Evolutionary conservation across 768 basidiomycete species (phyloP).

Genomic region (Filobasidium wieringae): DNA sequence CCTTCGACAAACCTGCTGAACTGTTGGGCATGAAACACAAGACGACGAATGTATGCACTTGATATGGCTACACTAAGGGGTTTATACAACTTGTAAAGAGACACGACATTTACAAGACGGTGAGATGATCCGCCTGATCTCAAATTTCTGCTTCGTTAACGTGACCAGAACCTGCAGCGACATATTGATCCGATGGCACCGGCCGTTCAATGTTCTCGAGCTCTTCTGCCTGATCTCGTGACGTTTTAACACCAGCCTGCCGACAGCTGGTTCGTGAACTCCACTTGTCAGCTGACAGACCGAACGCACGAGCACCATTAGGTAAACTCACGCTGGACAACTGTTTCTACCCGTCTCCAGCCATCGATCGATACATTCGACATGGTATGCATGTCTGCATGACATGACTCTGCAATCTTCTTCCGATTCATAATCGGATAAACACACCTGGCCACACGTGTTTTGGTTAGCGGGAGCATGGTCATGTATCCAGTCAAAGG

Average conservation of each 20-base stretch:
- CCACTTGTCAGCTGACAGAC: background rate
- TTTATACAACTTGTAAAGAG: no score
- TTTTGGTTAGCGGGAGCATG: slow-evolving; percentile 50
- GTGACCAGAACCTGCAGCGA: no score
- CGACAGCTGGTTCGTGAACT: background rate
- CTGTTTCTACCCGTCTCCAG: slow-evolving; percentile 36
- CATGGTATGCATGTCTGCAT: slow-evolving; percentile 86
- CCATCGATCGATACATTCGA: slow-evolving; percentile 73
- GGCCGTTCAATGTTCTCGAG: no score
- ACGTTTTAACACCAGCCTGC: background rate
- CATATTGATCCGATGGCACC: no score
- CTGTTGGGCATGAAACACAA: no score
- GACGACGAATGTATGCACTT: no score
- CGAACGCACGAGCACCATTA: background rate
- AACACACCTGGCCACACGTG: slow-evolving; percentile 49
- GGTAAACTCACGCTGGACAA: slow-evolving; percentile 9
- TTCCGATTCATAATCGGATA: slow-evolving; percentile 68
- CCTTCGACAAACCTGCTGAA: no score
- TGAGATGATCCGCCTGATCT: no score
- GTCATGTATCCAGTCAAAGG: background rate
- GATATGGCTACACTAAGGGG: no score
- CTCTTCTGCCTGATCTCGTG: no score
- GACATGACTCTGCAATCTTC: slow-evolving; percentile 68
- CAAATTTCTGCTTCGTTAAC: no score
- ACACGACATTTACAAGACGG: no score